phyloP scores from a whole-genome alignment of 805 yeast genomes.

The Yarrowia sp. region DNA sequence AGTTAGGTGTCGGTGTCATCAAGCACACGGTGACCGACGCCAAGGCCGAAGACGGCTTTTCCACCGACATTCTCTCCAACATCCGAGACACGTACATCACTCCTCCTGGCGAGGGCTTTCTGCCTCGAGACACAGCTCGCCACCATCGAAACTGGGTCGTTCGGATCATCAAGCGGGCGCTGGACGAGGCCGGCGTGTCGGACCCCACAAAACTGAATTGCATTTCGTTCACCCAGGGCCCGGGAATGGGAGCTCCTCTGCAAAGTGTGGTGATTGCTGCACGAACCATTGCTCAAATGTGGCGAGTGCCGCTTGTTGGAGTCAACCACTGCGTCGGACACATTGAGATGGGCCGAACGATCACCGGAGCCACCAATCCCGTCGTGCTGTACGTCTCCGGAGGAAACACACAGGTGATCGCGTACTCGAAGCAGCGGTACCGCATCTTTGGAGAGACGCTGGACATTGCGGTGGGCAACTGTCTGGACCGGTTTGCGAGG shows the following conservation, averaged over 20 bases:
- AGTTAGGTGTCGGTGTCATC: conserved; percentile 89
- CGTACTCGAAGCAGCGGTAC: conserved; percentile 89
- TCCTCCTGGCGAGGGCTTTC: conserved; percentile 97
- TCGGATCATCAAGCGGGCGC: conserved; percentile 63
- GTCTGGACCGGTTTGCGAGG: conserved; percentile 93
- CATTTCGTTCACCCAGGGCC: conserved; percentile 95
- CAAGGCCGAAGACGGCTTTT: conserved; percentile 44
- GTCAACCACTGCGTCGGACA: conserved; percentile 98
- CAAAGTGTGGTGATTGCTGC: conserved; percentile 93
- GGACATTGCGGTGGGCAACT: conserved; percentile 97
- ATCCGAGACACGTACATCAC: conserved; percentile 92
- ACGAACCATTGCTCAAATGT: conserved; percentile 72
- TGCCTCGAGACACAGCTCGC: conserved; percentile 94
- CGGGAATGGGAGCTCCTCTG: conserved; percentile 99
- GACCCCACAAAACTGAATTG: conserved; percentile 53
- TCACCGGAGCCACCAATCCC: conserved; percentile 96
- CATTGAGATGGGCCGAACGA: conserved; percentile 98
- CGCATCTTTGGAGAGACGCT: conserved; percentile 99
- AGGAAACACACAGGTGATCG: conserved; percentile 97
- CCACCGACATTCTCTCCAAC: conserved; percentile 79
- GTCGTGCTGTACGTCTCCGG: conserved; percentile 97
- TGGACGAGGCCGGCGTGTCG: conserved; percentile 60
- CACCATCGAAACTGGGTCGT: conserved; percentile 96
- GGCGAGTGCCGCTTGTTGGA: conserved; percentile 84
- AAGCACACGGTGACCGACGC: conserved; percentile 48